Evolutionary conservation across 192 early-diverging fungal genomes (phyloP).

Genomic region (Gigaspora rosea): DNA sequence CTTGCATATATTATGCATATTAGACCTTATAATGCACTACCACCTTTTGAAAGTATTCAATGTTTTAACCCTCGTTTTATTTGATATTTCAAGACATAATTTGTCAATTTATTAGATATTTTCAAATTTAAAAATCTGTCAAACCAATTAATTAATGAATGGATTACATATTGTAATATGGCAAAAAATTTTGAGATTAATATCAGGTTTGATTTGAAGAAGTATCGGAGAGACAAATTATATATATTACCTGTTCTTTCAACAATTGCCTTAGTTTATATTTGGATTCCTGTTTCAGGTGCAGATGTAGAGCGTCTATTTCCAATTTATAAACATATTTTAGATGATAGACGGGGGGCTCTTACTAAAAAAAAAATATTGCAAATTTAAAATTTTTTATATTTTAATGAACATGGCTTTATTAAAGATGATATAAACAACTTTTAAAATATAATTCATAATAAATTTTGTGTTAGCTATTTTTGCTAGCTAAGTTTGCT

Average conservation of each 20-base stretch:
- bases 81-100: too few relatives aligned
- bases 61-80: too few relatives aligned
- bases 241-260: background rate
- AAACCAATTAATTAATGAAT: background rate
- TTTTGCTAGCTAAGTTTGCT: too few relatives aligned
- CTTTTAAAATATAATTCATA: too few relatives aligned
- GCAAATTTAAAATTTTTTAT: background rate
- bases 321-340: slow-evolving; percentile 8
- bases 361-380: background rate
- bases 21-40: too few relatives aligned
- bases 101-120: too few relatives aligned
- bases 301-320: background rate
- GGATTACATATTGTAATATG: background rate
- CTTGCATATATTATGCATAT: too few relatives aligned
- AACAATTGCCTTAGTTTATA: background rate
- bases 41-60: too few relatives aligned
- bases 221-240: background rate
- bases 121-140: too few relatives aligned
- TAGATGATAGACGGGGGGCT: background rate
- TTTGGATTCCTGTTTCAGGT: background rate
- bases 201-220: background rate
- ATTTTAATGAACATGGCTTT: background rate
- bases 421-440: too few relatives aligned
- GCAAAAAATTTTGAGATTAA: background rate
- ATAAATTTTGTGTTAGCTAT: too few relatives aligned